These are phyloP conservation scores for Globisporangium iwayamae DNA, from an alignment of 352 stramenopile genomes.

Conservation along the genomic window DNA sequence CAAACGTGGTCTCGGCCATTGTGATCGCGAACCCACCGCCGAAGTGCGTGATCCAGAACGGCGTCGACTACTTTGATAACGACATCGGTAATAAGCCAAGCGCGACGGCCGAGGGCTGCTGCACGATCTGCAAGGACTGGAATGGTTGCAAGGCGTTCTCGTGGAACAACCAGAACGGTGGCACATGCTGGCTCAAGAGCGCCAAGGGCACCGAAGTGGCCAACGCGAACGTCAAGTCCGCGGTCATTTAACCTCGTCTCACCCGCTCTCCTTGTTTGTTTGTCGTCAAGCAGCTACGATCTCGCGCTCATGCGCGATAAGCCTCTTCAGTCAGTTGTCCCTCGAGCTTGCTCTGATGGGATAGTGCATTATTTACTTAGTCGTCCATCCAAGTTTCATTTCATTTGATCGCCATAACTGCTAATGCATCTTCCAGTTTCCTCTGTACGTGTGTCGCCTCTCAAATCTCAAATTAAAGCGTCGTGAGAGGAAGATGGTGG, in stretches of 20 bases:
- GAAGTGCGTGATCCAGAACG: conserved; percentile 10
- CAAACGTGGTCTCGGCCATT: neutral
- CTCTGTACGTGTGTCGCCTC: too few relatives aligned
- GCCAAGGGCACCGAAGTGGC: neutral
- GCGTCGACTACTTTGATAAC: conserved; percentile 29
- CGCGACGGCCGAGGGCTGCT: conserved; percentile 16
- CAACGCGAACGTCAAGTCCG: neutral
- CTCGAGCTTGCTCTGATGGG: too few relatives aligned
- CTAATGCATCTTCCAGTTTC: too few relatives aligned
- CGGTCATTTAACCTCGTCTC: neutral
- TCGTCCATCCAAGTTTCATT: too few relatives aligned
- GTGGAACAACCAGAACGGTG: conserved; percentile 34
- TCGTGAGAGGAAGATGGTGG: too few relatives aligned
- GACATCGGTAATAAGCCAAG: conserved; percentile 23
- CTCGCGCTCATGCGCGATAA: too few relatives aligned
- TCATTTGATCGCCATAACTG: too few relatives aligned
- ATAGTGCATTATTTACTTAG: too few relatives aligned
- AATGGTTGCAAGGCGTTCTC: conserved; percentile 40
- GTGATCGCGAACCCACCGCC: neutral
- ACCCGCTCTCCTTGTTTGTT: too few relatives aligned
- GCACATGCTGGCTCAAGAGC: conserved; percentile 62
- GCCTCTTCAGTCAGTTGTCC: too few relatives aligned
- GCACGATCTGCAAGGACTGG: conserved; percentile 22
- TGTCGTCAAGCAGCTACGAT: too few relatives aligned
- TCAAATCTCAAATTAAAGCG: too few relatives aligned